Conservation (phyloP, 176 grass and related monocot genomes). For the Tillandsia leiboldiana region DNA sequence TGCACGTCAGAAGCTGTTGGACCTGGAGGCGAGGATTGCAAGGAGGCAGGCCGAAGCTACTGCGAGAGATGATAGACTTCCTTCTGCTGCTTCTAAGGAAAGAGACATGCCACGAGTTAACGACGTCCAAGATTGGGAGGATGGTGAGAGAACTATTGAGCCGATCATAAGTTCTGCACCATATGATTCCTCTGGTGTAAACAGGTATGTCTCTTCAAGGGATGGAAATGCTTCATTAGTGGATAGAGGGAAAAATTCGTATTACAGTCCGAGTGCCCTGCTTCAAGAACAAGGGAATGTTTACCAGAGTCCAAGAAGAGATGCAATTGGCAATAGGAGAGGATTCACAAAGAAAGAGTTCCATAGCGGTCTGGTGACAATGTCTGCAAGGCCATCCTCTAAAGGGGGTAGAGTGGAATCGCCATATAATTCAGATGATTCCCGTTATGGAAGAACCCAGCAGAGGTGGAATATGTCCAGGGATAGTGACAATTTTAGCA, state of each 20-base stretch:
- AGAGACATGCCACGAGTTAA: slow-evolving; percentile 23
- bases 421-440: slow-evolving; percentile 39
- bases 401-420: slow-evolving; percentile 33
- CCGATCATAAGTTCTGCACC: slow-evolving; percentile 39
- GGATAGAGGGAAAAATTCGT: slow-evolving; percentile 45
- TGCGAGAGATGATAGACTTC: slow-evolving; percentile 23
- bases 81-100: slow-evolving; percentile 29
- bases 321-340: slow-evolving; percentile 41
- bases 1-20: slow-evolving; percentile 70
- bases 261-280: slow-evolving; percentile 29
- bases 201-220: slow-evolving; percentile 39
- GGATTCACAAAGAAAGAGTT: slow-evolving; percentile 51
- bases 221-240: slow-evolving; percentile 35
- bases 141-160: slow-evolving; percentile 46
- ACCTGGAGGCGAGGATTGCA: slow-evolving; percentile 87
- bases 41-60: slow-evolving; percentile 48
- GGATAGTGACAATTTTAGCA: slow-evolving; percentile 52
- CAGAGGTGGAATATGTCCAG: slow-evolving; percentile 50
- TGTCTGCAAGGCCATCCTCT: slow-evolving; percentile 29
- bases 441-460: slow-evolving; percentile 28
- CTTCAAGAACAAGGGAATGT: slow-evolving; percentile 47
- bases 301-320: slow-evolving; percentile 30
- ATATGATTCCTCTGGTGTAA: slow-evolving; percentile 42
- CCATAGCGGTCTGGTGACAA: slow-evolving; percentile 35
- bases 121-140: slow-evolving; percentile 38